Evolutionary conservation across 257 asterid species (phyloP).

Genomic region (Catharanthus roseus): DNA sequence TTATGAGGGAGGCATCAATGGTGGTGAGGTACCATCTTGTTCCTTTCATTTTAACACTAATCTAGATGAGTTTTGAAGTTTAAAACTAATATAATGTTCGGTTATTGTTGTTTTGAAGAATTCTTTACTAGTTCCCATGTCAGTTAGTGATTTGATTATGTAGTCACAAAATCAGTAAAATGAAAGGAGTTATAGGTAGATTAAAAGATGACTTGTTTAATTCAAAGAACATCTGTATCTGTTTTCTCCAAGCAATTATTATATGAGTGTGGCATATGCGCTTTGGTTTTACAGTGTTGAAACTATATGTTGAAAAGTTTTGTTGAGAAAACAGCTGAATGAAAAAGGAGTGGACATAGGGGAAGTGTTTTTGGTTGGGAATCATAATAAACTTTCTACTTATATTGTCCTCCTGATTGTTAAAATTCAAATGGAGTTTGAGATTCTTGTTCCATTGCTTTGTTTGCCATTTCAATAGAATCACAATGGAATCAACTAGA

Average conservation of each 20-base stretch:
- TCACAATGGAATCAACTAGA: too few species aligned
- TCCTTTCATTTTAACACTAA: slow-evolving; percentile 8
- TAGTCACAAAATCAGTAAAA: not conserved
- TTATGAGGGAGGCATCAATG: slow-evolving; percentile 77
- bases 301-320: too few species aligned
- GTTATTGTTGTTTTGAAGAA: not conserved
- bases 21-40: slow-evolving; percentile 71
- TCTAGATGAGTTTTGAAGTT: not conserved
- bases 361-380: not conserved
- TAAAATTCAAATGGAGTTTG: not conserved
- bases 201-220: not conserved
- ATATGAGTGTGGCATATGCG: not conserved
- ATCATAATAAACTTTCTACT: not conserved
- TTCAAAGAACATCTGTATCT: not conserved
- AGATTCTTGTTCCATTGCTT: not conserved
- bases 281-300: not conserved
- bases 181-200: not conserved
- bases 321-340: too few species aligned
- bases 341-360: too few species aligned
- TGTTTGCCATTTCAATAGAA: too few species aligned
- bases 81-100: too few species aligned
- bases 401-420: not conserved
- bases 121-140: not conserved
- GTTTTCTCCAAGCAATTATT: not conserved
- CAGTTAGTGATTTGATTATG: not conserved